Percentiles rank a stretch among this genome's conserved stretches.
These are phyloP conservation scores for Nidula microcarpa DNA, from an alignment of 768 basidiomycete species.

Conservation along the genomic window DNA sequence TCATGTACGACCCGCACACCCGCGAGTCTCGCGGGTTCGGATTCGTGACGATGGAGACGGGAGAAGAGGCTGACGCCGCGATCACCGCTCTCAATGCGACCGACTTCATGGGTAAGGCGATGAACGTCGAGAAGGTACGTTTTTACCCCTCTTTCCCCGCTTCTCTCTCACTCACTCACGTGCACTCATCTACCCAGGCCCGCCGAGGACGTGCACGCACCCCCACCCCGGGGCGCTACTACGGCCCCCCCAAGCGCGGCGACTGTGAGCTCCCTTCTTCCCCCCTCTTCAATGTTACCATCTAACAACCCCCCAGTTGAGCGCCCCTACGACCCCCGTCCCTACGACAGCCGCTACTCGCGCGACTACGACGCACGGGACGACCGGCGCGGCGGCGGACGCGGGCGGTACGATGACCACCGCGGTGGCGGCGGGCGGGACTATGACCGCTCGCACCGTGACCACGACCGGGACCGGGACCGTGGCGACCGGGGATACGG, in stretches of 20 bases:
- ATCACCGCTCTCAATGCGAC: conserved; percentile 80
- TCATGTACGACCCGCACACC: conserved; percentile 71
- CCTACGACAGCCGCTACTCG: conserved; percentile 85
- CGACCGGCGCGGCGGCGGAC: conserved; percentile 50
- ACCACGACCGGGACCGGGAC: conserved; percentile 22
- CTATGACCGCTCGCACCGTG: conserved; percentile 42
- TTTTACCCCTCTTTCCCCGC: not conserved
- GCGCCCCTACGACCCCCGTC: conserved; percentile 88
- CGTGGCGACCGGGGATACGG: not conserved
- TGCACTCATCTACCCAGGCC: conserved; percentile 44
- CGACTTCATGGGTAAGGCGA: conserved; percentile 82
- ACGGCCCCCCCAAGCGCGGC: conserved; percentile 83
- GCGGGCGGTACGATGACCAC: conserved; percentile 41
- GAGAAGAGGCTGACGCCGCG: conserved; percentile 89
- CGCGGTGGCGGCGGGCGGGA: conserved; percentile 44
- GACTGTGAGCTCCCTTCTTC: conserved; percentile 43
- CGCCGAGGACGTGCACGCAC: conserved; percentile 87
- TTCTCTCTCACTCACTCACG: not conserved
- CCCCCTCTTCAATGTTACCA: not conserved
- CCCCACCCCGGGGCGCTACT: conserved; percentile 93
- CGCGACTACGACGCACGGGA: conserved; percentile 59
- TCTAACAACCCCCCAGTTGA: conserved; percentile 44
- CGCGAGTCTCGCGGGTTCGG: conserved; percentile 71
- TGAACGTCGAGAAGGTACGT: conserved; percentile 84
- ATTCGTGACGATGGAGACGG: conserved; percentile 72